phyloP scores from a whole-genome alignment of 345 rosid species.

The Trapa incisa region DNA sequence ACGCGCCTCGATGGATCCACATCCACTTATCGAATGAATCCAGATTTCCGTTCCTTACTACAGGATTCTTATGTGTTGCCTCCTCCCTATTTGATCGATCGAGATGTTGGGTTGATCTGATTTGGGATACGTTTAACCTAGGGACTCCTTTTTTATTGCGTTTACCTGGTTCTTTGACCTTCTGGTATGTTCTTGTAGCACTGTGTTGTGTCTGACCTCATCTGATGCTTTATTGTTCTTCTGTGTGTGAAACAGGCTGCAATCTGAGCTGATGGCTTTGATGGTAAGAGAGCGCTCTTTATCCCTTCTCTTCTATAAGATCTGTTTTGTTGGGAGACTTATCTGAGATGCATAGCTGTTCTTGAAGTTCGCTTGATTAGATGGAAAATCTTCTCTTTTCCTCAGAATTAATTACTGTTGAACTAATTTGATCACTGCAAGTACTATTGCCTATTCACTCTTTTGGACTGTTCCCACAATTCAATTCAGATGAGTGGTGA shows the following conservation, averaged over 20 bases:
- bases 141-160: not conserved
- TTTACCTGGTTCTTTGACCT: not conserved
- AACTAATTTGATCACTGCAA: not conserved
- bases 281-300: constrained; percentile 41
- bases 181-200: not conserved
- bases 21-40: too few relatives aligned
- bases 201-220: constrained; percentile 3
- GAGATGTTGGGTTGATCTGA: not conserved
- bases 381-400: not conserved
- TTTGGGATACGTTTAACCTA: not conserved
- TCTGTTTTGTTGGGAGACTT: too few relatives aligned
- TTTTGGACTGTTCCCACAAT: not conserved
- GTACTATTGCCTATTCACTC: not conserved
- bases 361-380: not conserved
- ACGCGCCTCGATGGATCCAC: not conserved
- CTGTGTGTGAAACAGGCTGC: constrained; percentile 42
- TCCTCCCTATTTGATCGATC: not conserved
- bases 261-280: constrained; percentile 82
- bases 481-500: constrained; percentile 74
- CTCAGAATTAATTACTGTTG: not conserved
- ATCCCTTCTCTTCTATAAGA: too few relatives aligned
- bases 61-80: not conserved
- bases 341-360: too few relatives aligned
- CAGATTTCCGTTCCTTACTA: too few relatives aligned
- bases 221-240: not conserved